Evolutionary conservation across 2,329 filamentous ascomycete genomes (phyloP), one percentile per base, ranked within the genome.

Genomic region (Penicillium sp.): DNA sequence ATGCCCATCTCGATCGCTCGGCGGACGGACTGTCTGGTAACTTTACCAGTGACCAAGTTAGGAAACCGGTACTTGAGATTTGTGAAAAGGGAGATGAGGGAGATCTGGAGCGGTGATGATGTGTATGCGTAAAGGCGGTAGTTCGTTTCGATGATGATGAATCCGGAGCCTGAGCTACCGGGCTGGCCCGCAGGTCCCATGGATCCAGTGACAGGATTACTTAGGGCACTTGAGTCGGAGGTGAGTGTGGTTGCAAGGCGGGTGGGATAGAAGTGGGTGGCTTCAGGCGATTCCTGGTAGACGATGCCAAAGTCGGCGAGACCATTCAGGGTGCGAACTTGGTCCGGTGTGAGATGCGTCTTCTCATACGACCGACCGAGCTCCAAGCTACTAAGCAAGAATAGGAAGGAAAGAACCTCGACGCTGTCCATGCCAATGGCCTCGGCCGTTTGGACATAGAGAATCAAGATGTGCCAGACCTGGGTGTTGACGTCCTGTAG

Each of bases 111-210:
- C 0, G 92, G 90, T 0, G 91, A 96, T 31, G 88, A 87, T 6
- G 95, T 97, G 76, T 99, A 99, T 29, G 94, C 94, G 76, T 99
- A 99, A 62, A 99, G 77, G 24, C 94, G 89, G 76, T 96, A 97
- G 75, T 99, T 99, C 8, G 94, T 99, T 77, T 99, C 94, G 61
- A 99, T 84, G 65, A 99, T 92, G 68, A 99, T 90, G 76, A 90
- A 94, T 57, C 92, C 92, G 6, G 72, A 69, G 10, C 69, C 68
- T 6, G 69, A 56, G 42, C 69, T 66, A 23, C 59, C 61, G 46
- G 67, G 68, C 45, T 61, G 51, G 42, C 64, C 64, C 21, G 60
- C 56, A 34, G 71, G 69, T 1, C 71, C 67, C 1, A 85, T 81
- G 7, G 86, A 86, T 39, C 87, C 86, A 28, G 85, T 80, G 60